phyloP scores from a whole-genome alignment of 306 rosid species.

The Inga leiocalycina region DNA sequence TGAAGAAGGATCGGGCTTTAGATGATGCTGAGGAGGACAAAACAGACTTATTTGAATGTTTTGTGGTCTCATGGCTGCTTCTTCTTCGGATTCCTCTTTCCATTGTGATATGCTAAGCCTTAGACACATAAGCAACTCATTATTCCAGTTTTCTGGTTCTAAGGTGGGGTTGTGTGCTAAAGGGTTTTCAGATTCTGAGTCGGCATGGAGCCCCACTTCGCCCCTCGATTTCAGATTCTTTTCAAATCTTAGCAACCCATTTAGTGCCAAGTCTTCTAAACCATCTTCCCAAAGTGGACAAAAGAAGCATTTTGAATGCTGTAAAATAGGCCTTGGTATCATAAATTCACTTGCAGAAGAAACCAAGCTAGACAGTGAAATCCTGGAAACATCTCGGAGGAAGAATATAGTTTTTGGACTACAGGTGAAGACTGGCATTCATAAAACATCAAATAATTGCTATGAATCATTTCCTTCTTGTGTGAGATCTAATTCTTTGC shows the following conservation, averaged over 20 bases:
- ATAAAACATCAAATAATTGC: slow-evolving; percentile 44
- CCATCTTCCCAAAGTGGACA: slow-evolving; percentile 43
- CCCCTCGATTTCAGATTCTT: slow-evolving; percentile 71
- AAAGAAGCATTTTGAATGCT: slow-evolving; percentile 49
- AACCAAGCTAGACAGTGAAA: slow-evolving; percentile 46
- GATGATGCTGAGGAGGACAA: slow-evolving; percentile 41
- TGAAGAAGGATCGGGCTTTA: slow-evolving; percentile 32
- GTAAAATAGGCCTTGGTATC: slow-evolving; percentile 78
- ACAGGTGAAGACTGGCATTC: slow-evolving; percentile 54
- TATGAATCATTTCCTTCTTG: slow-evolving; percentile 45
- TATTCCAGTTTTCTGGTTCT: slow-evolving; percentile 69
- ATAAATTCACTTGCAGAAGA: slow-evolving; percentile 68
- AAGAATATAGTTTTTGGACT: slow-evolving; percentile 73
- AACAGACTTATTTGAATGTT: slow-evolving; percentile 34
- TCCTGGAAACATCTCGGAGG: slow-evolving; percentile 48
- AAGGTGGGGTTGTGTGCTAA: slow-evolving; percentile 58
- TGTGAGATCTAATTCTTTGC: slow-evolving; percentile 66
- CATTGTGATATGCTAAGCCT: slow-evolving; percentile 49
- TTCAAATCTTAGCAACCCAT: slow-evolving; percentile 62
- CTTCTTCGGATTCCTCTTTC: slow-evolving; percentile 54
- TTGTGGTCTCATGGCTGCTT: slow-evolving; percentile 66
- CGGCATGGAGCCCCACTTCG: slow-evolving; percentile 80
- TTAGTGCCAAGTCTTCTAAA: slow-evolving; percentile 45
- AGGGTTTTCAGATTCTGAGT: slow-evolving; percentile 60
- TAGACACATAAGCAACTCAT: slow-evolving; percentile 58